Percentiles rank a stretch among this genome's conserved stretches.
phyloP scores from a whole-genome alignment of 2,329 filamentous ascomycete genomes.

The Fusarium neocosmosporiellum region DNA sequence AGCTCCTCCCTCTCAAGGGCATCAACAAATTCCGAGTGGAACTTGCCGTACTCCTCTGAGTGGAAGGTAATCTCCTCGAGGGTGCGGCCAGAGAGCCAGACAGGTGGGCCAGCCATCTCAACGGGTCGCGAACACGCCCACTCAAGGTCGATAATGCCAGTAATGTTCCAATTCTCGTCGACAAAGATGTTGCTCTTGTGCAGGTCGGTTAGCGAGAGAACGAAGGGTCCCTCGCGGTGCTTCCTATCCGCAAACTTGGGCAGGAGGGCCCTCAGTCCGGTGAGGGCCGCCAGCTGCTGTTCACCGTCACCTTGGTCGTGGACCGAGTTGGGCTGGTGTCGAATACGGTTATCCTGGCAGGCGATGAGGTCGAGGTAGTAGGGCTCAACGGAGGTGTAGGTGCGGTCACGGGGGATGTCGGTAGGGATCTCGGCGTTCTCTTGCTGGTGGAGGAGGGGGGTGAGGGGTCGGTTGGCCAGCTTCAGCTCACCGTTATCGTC shows the following conservation, averaged over 20 bases:
- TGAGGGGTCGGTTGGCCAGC: slow-evolving; percentile 51
- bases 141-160: slow-evolving; percentile 49
- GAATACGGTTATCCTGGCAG: slow-evolving; percentile 46
- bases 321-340: slow-evolving; percentile 51
- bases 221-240: slow-evolving; percentile 47
- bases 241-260: slow-evolving; percentile 34
- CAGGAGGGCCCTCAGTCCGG: slow-evolving; percentile 44
- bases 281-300: slow-evolving; percentile 45
- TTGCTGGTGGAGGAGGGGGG: slow-evolving; percentile 45
- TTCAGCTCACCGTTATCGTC: slow-evolving; percentile 43
- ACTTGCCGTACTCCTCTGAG: background rate
- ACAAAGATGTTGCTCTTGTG: slow-evolving; percentile 54
- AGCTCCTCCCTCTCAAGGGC: slow-evolving; percentile 5
- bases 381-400: slow-evolving; percentile 48
- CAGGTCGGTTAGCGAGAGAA: slow-evolving; percentile 51
- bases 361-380: slow-evolving; percentile 47
- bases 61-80: slow-evolving; percentile 11
- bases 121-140: slow-evolving; percentile 45
- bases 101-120: slow-evolving; percentile 46
- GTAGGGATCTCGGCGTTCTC: slow-evolving; percentile 48
- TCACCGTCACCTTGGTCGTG: slow-evolving; percentile 43
- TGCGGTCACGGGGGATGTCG: slow-evolving; percentile 47
- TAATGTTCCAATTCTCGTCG: slow-evolving; percentile 49
- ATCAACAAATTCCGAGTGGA: slow-evolving; percentile 10
- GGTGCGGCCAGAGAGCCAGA: slow-evolving; percentile 41